phyloP scores from a whole-genome alignment of 306 rosid species.

The Gynostemma pentaphyllum region DNA sequence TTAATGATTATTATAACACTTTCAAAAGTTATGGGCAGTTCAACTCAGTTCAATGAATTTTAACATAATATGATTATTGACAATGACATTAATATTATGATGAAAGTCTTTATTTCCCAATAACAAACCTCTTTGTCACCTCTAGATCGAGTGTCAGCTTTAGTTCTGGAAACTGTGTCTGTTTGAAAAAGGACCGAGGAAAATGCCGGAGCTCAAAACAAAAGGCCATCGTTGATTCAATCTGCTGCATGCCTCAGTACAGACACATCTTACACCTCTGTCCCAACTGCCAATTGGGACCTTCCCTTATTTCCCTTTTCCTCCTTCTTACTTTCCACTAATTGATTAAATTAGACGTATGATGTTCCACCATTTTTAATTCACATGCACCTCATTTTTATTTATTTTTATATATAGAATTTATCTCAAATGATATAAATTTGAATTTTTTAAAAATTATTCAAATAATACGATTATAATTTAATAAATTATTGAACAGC shows the following conservation, averaged over 20 bases:
- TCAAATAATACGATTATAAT: too few relatives aligned
- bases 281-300: neutral
- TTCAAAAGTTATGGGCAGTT: too few relatives aligned
- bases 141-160: conserved; percentile 3
- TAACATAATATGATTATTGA: too few relatives aligned
- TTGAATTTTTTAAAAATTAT: too few relatives aligned
- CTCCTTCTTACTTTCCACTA: neutral
- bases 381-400: neutral
- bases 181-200: neutral
- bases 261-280: conserved; percentile 3
- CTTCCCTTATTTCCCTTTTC: neutral
- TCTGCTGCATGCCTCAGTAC: conserved; percentile 9
- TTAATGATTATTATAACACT: too few relatives aligned
- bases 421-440: too few relatives aligned
- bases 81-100: too few relatives aligned
- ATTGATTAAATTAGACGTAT: neutral
- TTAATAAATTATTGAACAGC: too few relatives aligned
- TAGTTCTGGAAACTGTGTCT: neutral
- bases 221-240: neutral
- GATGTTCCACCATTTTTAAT: neutral
- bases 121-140: neutral
- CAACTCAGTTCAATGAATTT: too few relatives aligned
- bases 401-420: too few relatives aligned
- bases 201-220: conserved; percentile 1
- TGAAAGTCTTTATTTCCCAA: neutral